phyloP scores from a whole-genome alignment of 1,139 yeast genomes.

The Candida sanyaensis region DNA sequence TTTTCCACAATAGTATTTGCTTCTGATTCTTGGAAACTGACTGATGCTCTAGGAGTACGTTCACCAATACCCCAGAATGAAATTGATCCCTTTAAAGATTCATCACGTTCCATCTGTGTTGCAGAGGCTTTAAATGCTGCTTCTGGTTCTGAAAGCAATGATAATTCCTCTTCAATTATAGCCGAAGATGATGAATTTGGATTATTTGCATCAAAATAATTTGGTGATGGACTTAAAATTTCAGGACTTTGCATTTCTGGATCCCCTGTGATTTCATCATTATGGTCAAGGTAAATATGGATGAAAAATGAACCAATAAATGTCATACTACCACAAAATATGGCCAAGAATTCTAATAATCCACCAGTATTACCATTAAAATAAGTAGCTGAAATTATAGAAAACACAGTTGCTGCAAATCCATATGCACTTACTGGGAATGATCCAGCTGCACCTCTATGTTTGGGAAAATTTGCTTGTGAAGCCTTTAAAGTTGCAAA shows the following conservation, averaged over 20 bases:
- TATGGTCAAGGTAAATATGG: slow-evolving; percentile 29
- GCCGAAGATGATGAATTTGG: not conserved
- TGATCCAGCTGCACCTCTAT: slow-evolving; percentile 71
- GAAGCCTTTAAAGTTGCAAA: slow-evolving; percentile 70
- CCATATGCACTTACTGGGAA: slow-evolving; percentile 63
- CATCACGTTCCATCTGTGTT: slow-evolving; percentile 12
- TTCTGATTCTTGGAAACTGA: slow-evolving; percentile 14
- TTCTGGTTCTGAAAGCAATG: not conserved
- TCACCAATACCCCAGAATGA: slow-evolving; percentile 38
- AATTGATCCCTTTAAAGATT: slow-evolving; percentile 34
- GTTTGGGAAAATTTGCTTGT: slow-evolving; percentile 68
- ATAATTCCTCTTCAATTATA: slow-evolving; percentile 1
- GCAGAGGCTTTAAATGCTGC: slow-evolving; percentile 1
- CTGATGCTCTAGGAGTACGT: slow-evolving; percentile 27
- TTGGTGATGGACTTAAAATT: slow-evolving; percentile 2
- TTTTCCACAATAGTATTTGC: slow-evolving; percentile 6
- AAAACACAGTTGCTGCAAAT: slow-evolving; percentile 46
- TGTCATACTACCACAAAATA: slow-evolving; percentile 38
- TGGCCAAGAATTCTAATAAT: slow-evolving; percentile 36
- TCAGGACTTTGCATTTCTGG: slow-evolving; percentile 8
- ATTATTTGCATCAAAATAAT: slow-evolving; percentile 2
- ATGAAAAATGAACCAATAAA: slow-evolving; percentile 42
- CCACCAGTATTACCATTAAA: slow-evolving; percentile 47
- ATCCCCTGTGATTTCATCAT: slow-evolving; percentile 18
- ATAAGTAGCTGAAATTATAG: slow-evolving; percentile 45